Conservation (phyloP, 2,329 filamentous ascomycete genomes). For the Botryotinia narcissicola region DNA sequence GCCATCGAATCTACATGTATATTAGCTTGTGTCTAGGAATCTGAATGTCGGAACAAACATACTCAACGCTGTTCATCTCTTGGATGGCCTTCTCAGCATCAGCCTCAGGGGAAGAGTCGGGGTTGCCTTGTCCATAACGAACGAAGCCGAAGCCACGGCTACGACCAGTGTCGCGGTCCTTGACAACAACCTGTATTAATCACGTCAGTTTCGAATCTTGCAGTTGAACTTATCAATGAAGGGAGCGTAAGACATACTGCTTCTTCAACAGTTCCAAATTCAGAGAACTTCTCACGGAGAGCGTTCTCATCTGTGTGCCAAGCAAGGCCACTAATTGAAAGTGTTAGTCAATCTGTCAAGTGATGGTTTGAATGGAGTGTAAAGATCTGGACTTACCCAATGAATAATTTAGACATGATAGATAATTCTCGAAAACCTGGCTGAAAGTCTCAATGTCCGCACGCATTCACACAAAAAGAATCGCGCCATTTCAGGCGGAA, state of each 20-base stretch:
- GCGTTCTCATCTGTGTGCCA: conserved; percentile 96
- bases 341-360: conserved; percentile 15
- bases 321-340: conserved; percentile 73
- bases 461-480: conserved; percentile 37
- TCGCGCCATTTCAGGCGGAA: conserved; percentile 35
- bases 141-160: conserved; percentile 98
- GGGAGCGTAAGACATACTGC: conserved; percentile 64
- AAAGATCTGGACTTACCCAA: conserved; percentile 65
- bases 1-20: conserved; percentile 73
- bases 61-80: conserved; percentile 89
- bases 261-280: conserved; percentile 89
- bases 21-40: conserved; percentile 23
- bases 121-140: conserved; percentile 63
- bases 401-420: conserved; percentile 89
- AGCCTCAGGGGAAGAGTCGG: conserved; percentile 46
- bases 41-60: conserved; percentile 42
- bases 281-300: conserved; percentile 85
- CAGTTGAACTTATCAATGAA: conserved; percentile 13
- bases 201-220: conserved; percentile 28
- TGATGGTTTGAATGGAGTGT: neutral
- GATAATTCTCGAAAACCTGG: conserved; percentile 40
- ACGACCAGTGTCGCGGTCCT: conserved; percentile 93
- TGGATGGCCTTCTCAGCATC: conserved; percentile 76
- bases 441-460: conserved; percentile 42
- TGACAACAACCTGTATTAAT: conserved; percentile 77